Evolutionary conservation across 2,329 filamentous ascomycete species (phyloP), one percentile per base, ranked within the genome.

Genomic region (Emergomyces pasteurianus): DNA sequence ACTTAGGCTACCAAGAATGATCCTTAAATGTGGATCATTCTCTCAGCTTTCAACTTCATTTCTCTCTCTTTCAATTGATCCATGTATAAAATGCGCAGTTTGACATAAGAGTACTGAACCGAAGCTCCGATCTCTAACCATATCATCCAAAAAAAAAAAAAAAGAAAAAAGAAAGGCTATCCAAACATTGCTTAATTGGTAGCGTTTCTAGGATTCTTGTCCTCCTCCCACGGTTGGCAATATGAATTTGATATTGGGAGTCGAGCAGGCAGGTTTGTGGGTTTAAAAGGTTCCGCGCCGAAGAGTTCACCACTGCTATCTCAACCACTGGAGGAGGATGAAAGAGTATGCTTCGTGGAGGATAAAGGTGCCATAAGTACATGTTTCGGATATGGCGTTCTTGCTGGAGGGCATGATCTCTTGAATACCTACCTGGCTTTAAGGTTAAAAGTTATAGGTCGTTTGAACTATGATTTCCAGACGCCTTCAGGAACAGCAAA

Each of bases 191-290:
- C n/a, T n/a, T n/a, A n/a, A n/a, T n/a, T n/a, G n/a, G n/a, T n/a
- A n/a, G n/a, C n/a, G n/a, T n/a, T n/a, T n/a, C n/a, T n/a, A n/a
- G n/a, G n/a, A n/a, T n/a, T n/a, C n/a, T n/a, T n/a, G n/a, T n/a
- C n/a, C n/a, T n/a, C 14, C 74, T 75, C 69, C 73, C 0, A 81
- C 75, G 0, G 79, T 81, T 0, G 80, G 81, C 60, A 83, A 83
- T 47, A 83, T 68, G 60, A 81, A 82, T 61, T 77, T 78, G 0
- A 75, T 0, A 66, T 70, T 23, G 68, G 67, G 0, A 66, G 64
- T 61, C 47, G 57, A 34, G 55, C 50, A 42, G 60, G 61, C 26
- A 67, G 61, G 21, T 58, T 54, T 46, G 56, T 14, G 14, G 57
- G 34, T 16, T 53, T 12, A 1, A 63, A 31, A 34, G 61, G 40